Conservation (phyloP, 768 basidiomycete genomes). For the Terana coerulea region DNA sequence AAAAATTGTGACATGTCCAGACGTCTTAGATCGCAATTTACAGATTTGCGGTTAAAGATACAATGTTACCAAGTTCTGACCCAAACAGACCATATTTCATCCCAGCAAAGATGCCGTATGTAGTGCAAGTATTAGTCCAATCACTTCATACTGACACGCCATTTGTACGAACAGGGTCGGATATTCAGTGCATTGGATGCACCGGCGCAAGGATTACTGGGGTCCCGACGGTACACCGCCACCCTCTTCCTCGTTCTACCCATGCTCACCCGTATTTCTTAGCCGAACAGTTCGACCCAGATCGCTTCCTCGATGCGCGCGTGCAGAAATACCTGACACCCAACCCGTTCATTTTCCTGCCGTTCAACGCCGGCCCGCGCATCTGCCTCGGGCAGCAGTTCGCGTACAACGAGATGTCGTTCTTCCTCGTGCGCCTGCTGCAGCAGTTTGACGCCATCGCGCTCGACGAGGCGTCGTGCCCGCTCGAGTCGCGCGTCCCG, state of each 20-base stretch:
- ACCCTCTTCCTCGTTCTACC: not conserved
- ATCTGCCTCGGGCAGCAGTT: constrained; percentile 59
- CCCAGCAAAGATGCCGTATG: constrained; percentile 24
- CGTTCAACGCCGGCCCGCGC: constrained; percentile 66
- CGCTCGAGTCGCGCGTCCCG: constrained; percentile 47
- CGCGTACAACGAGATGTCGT: constrained; percentile 50
- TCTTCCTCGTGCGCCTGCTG: constrained; percentile 50
- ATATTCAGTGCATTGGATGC: constrained; percentile 54
- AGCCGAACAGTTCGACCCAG: constrained; percentile 53
- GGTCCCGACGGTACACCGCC: constrained; percentile 53
- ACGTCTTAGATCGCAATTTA: too few species aligned
- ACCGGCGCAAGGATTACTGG: constrained; percentile 60
- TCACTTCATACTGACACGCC: too few species aligned
- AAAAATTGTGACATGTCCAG: too few species aligned
- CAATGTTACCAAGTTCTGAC: constrained; percentile 17
- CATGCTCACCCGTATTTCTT: not conserved
- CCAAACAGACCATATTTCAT: constrained; percentile 25
- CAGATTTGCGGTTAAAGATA: constrained; percentile 21
- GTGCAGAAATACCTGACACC: constrained; percentile 48
- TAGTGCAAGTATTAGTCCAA: constrained; percentile 26
- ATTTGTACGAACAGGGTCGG: constrained; percentile 8
- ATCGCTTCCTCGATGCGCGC: constrained; percentile 59
- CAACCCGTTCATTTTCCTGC: constrained; percentile 67
- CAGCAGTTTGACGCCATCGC: too few species aligned
- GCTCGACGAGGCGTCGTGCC: constrained; percentile 50